Evolutionary conservation across 257 asterid species (phyloP).

Genomic region (Ocimum tenuiflorum): DNA sequence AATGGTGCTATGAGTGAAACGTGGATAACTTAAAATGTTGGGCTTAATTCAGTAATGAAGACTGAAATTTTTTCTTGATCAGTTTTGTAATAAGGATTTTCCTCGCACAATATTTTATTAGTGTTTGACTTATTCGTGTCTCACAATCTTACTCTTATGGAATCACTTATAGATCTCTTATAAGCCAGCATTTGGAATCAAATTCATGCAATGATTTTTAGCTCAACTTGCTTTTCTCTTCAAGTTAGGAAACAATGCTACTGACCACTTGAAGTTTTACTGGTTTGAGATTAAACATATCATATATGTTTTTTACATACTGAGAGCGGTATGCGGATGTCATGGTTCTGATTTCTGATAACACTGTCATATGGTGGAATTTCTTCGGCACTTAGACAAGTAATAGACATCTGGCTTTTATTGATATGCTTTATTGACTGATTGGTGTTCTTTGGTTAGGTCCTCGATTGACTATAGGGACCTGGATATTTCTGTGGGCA

Average conservation of each 20-base stretch:
- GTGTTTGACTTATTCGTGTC: too few species aligned
- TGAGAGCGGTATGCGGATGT: neutral
- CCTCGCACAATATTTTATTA: too few species aligned
- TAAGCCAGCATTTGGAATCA: neutral
- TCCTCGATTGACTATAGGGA: slow-evolving; percentile 25
- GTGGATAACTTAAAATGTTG: too few species aligned
- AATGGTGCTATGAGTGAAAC: neutral
- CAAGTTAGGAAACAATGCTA: neutral
- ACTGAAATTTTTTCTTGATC: too few species aligned
- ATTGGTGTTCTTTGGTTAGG: slow-evolving; percentile 11
- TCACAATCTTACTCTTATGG: neutral
- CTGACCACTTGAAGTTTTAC: neutral
- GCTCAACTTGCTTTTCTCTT: neutral
- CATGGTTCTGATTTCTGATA: neutral
- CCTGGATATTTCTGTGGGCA: slow-evolving; percentile 19
- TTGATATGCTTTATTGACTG: neutral
- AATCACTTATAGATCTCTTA: neutral
- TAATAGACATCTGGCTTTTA: neutral
- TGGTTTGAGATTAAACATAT: too few species aligned
- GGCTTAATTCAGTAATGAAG: too few species aligned
- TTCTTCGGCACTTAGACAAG: neutral
- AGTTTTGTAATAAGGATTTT: too few species aligned
- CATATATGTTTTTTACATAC: neutral
- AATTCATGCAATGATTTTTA: neutral
- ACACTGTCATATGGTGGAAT: neutral